Percentiles rank a stretch among this genome's conserved stretches.
Evolutionary conservation across 2,329 filamentous ascomycete genomes (phyloP).

Genomic region (Zarea fungicola): DNA sequence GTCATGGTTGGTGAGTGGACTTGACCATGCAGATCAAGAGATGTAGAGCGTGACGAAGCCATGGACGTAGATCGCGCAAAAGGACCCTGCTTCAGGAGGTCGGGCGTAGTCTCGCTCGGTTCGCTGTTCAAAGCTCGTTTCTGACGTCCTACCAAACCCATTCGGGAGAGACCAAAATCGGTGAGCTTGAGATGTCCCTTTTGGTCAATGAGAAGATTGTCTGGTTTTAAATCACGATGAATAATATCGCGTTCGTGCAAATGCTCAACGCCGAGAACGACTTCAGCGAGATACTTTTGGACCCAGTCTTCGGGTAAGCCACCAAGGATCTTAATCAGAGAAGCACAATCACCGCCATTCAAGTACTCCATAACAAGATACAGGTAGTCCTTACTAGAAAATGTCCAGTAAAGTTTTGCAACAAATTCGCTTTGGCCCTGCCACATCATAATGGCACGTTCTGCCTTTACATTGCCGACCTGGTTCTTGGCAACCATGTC

Average conservation of each 20-base stretch:
- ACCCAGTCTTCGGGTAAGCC: conserved; percentile 95
- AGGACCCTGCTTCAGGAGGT: conserved; percentile 85
- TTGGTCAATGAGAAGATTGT: conserved; percentile 94
- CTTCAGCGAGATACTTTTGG: conserved; percentile 94
- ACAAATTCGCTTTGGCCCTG: conserved; percentile 99
- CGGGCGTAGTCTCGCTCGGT: conserved; percentile 77
- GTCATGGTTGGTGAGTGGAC: conserved; percentile 74
- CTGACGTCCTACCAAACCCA: conserved; percentile 94
- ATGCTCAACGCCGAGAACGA: conserved; percentile 94
- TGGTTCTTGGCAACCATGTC: conserved; percentile 99
- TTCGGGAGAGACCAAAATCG: conserved; percentile 93
- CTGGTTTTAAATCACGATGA: conserved; percentile 92
- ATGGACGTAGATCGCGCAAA: conserved; percentile 83
- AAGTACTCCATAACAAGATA: conserved; percentile 99
- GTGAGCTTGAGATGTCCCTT: conserved; percentile 96
- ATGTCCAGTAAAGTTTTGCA: conserved; percentile 98
- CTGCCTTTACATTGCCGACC: conserved; percentile 97
- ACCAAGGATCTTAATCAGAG: conserved; percentile 88
- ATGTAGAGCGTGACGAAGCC: conserved; percentile 86
- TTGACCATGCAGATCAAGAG: conserved; percentile 77
- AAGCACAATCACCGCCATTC: conserved; percentile 95
- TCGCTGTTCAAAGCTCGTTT: conserved; percentile 81
- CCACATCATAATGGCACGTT: conserved; percentile 99
- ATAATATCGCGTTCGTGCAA: conserved; percentile 92
- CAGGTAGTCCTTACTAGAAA: conserved; percentile 97